Percentiles rank a stretch among this genome's conserved stretches.
These are phyloP conservation scores for Dendrocalamus sinicus DNA, from an alignment of 176 grass and related monocot species.

Conservation along the genomic window DNA sequence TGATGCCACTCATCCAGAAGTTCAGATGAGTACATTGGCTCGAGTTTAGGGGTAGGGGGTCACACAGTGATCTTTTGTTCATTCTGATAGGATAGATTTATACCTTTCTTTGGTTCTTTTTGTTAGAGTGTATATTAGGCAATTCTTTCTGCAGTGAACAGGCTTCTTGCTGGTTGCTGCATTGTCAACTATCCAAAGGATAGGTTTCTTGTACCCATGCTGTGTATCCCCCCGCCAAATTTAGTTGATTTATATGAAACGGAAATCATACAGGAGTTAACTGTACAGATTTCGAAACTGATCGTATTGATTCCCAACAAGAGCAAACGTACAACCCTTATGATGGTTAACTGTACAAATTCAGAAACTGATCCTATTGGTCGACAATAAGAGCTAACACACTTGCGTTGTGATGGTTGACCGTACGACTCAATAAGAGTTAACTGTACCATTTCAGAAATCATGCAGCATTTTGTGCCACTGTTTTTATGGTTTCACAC, in stretches of 20 bases:
- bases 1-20: conserved; percentile 46
- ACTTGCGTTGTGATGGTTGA: neutral
- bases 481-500: neutral
- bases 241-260: conserved; percentile 65
- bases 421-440: neutral
- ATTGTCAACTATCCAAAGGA: conserved; percentile 75
- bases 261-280: conserved; percentile 54
- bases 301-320: neutral
- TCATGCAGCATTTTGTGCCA: neutral
- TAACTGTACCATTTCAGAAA: conserved; percentile 4
- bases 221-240: conserved; percentile 65
- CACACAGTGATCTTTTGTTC: conserved; percentile 57
- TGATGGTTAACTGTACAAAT: neutral
- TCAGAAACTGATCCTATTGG: neutral
- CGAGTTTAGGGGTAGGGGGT: conserved; percentile 48
- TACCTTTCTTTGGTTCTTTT: conserved; percentile 56
- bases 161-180: conserved; percentile 57
- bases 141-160: conserved; percentile 80
- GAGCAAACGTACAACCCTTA: neutral
- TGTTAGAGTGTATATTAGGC: conserved; percentile 68
- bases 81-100: conserved; percentile 46
- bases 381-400: neutral
- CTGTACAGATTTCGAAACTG: conserved; percentile 44
- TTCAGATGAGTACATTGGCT: conserved; percentile 76
- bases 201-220: conserved; percentile 62